Conservation (phyloP, 164 flowering plant genomes). For the Taxillus chinensis region DNA sequence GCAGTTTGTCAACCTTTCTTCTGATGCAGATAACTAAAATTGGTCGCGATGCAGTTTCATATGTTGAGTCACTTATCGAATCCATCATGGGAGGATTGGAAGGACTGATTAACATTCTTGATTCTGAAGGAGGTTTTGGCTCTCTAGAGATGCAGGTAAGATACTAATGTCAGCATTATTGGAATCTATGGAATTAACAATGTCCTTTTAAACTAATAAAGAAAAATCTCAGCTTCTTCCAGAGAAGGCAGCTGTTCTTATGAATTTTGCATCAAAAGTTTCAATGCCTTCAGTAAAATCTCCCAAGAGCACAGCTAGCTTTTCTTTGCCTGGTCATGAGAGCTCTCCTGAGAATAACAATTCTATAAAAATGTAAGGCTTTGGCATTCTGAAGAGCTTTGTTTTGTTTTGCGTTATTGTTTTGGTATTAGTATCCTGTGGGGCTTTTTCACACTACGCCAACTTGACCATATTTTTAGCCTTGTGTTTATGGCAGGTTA, state of each 20-base stretch:
- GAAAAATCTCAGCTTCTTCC: conserved; percentile 73
- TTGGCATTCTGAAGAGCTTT: conserved; percentile 1
- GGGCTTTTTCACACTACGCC: too few species aligned
- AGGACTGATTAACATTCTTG: conserved; percentile 92
- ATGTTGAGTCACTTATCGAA: conserved; percentile 95
- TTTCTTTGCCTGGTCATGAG: conserved; percentile 84
- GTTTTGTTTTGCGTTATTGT: background rate
- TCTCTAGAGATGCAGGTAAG: conserved; percentile 75
- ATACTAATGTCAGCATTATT: too few species aligned
- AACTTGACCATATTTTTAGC: conserved; percentile 1
- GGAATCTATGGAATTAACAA: too few species aligned
- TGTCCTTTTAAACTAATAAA: conserved; percentile 18
- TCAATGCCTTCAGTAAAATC: conserved; percentile 58
- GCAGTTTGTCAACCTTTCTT: background rate
- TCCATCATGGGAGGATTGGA: conserved; percentile 99
- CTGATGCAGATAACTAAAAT: conserved; percentile 70
- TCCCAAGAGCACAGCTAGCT: conserved; percentile 49
- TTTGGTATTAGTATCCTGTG: too few species aligned
- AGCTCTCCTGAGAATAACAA: conserved; percentile 81
- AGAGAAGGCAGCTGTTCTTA: conserved; percentile 83
- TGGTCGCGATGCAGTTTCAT: conserved; percentile 93
- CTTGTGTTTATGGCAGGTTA: conserved; percentile 52
- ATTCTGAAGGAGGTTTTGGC: conserved; percentile 98
- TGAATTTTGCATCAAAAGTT: conserved; percentile 70
- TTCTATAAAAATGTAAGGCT: conserved; percentile 77